A percentile compares a stretch with the other conserved stretches of the same genome.
Evolutionary conservation across 1,284 basidiomycete species (phyloP).

Genomic region (Microbotryum intermedium): DNA sequence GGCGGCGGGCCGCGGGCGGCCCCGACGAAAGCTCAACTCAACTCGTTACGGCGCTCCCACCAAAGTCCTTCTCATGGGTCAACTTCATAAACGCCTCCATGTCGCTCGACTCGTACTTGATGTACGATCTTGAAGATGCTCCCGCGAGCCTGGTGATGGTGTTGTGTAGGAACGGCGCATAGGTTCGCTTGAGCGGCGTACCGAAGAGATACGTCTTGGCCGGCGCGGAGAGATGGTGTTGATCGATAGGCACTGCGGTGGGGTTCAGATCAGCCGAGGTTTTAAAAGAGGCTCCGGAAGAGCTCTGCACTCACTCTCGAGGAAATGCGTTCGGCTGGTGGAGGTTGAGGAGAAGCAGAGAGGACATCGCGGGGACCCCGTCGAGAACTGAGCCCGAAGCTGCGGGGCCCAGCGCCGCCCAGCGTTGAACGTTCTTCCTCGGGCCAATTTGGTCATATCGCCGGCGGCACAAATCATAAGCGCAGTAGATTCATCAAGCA

Average conservation of each 20-base stretch:
- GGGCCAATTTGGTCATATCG: no score
- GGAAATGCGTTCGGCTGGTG: no score
- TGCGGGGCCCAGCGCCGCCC: no score
- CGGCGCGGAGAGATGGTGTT: slow-evolving; percentile 5
- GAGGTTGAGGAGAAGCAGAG: no score
- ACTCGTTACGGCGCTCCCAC: slow-evolving; percentile 29
- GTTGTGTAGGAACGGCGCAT: slow-evolving; percentile 34
- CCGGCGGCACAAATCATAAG: no score
- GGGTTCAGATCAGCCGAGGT: background rate
- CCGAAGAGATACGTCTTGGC: slow-evolving; percentile 25
- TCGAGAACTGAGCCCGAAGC: no score
- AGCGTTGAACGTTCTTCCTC: no score
- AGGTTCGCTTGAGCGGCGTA: slow-evolving; percentile 18
- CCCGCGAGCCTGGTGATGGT: slow-evolving; percentile 29
- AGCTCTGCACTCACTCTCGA: background rate
- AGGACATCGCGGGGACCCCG: no score
- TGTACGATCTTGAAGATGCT: slow-evolving; percentile 24
- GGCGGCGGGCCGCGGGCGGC: no score
- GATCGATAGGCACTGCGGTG: slow-evolving; percentile 13
- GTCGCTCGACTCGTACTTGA: slow-evolving; percentile 25
- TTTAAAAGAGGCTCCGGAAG: background rate
- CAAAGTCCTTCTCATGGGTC: slow-evolving; percentile 25
- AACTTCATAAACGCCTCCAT: slow-evolving; percentile 23
- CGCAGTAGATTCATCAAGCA: no score
- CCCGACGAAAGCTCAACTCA: slow-evolving; percentile 11